Conservation (phyloP, 768 basidiomycete genomes). For the Russula sp. region DNA sequence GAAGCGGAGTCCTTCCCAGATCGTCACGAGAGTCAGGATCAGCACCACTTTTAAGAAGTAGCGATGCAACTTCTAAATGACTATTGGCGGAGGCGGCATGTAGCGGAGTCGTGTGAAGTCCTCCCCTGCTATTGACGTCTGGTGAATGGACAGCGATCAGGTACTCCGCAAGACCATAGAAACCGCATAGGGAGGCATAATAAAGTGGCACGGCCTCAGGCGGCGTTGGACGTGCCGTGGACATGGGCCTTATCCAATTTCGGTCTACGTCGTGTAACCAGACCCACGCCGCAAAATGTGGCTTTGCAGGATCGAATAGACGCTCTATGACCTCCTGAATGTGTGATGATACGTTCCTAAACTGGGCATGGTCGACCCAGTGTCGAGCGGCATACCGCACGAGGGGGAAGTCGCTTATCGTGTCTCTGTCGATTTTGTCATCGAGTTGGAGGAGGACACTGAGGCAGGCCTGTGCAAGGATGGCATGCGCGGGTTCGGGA, state of each 20-base stretch:
- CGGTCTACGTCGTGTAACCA: slow-evolving; percentile 13
- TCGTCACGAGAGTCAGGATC: background rate
- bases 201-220: background rate
- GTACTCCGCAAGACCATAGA: slow-evolving; percentile 5
- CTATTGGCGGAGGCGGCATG: background rate
- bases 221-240: background rate
- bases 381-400: slow-evolving; percentile 7
- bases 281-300: slow-evolving; percentile 15
- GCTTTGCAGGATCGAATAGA: slow-evolving; percentile 3
- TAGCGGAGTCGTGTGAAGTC: background rate
- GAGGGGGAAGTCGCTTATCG: background rate
- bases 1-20: background rate
- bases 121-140: background rate
- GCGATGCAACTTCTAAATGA: background rate
- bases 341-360: background rate
- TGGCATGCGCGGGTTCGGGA: slow-evolving; percentile 8
- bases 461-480: slow-evolving; percentile 8
- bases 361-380: slow-evolving; percentile 15
- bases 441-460: slow-evolving; percentile 15
- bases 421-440: background rate
- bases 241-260: slow-evolving; percentile 3
- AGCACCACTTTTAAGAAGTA: slow-evolving; percentile 5
- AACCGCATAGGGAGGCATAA: slow-evolving; percentile 13
- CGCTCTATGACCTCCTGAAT: slow-evolving; percentile 3
- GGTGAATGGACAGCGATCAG: background rate